These are phyloP conservation scores for Jacaranda copaia DNA, from an alignment of 257 asterid genomes.

Conservation along the genomic window DNA sequence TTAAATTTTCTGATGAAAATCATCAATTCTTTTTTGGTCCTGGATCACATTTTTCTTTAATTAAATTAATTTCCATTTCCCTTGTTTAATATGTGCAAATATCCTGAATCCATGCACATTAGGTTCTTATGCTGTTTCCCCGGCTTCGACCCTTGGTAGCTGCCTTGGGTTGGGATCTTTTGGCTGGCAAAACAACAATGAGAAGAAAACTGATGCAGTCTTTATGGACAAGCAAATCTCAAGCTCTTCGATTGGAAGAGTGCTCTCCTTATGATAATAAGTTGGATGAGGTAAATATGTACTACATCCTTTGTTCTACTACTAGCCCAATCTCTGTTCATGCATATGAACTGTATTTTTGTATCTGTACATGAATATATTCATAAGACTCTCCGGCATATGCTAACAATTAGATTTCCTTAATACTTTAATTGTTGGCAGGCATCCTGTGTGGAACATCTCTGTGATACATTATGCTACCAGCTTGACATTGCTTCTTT, in stretches of 20 bases:
- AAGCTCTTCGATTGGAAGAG: conserved; percentile 82
- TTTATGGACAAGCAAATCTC: conserved; percentile 94
- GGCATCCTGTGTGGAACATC: conserved; percentile 88
- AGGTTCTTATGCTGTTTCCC: conserved; percentile 88
- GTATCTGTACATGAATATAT: conserved; percentile 19
- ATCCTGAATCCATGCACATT: conserved; percentile 34
- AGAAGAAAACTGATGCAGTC: conserved; percentile 89
- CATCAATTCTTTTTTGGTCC: conserved; percentile 22
- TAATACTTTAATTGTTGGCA: conserved; percentile 51
- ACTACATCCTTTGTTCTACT: conserved; percentile 27
- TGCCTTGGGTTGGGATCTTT: conserved; percentile 97
- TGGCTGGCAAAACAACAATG: conserved; percentile 80
- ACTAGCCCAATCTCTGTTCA: conserved; percentile 25
- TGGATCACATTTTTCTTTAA: conserved; percentile 26
- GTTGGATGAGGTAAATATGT: conserved; percentile 70
- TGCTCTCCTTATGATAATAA: conserved; percentile 67
- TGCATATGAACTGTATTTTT: conserved; percentile 33
- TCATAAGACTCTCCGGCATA: conserved; percentile 13
- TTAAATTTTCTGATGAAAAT: conserved; percentile 26
- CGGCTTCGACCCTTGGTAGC: conserved; percentile 97
- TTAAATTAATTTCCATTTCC: conserved; percentile 8
- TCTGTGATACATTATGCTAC: conserved; percentile 92
- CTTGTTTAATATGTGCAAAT: conserved; percentile 26
- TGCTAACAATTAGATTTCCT: conserved; percentile 30
- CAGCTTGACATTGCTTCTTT: conserved; percentile 95